Evolutionary conservation across 1,139 yeast genomes (phyloP).

Genomic region (Scheffersomyces quercinus): DNA sequence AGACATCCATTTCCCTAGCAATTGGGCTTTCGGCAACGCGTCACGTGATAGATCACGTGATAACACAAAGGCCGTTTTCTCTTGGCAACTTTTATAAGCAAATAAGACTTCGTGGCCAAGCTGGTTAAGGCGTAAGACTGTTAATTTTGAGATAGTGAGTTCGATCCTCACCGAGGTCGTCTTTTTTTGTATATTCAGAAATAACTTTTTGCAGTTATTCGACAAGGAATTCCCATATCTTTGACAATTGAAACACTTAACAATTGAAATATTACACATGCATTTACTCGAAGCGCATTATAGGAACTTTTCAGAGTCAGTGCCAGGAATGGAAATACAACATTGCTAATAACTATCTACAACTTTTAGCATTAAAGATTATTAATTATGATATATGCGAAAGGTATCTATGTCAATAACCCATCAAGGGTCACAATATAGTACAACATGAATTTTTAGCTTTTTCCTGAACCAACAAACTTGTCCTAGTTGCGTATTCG

Average conservation of each 20-base stretch:
- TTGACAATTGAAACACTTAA: background rate
- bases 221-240: background rate
- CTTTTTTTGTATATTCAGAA: slow-evolving; percentile 2
- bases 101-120: slow-evolving; percentile 53
- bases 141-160: slow-evolving; percentile 50
- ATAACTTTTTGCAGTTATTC: background rate
- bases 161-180: slow-evolving; percentile 49
- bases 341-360: too few relatives aligned
- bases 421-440: slow-evolving; percentile 20
- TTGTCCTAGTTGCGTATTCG: slow-evolving; percentile 72
- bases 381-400: too few relatives aligned
- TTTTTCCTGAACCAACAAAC: slow-evolving; percentile 45
- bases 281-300: too few relatives aligned
- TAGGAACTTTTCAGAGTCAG: too few relatives aligned
- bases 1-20: too few relatives aligned
- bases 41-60: too few relatives aligned
- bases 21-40: too few relatives aligned
- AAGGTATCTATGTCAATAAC: background rate
- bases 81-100: too few relatives aligned
- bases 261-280: too few relatives aligned
- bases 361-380: too few relatives aligned
- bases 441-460: slow-evolving; percentile 35
- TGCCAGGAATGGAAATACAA: too few relatives aligned
- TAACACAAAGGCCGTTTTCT: too few relatives aligned
- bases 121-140: slow-evolving; percentile 60